Conservation (phyloP, 257 asterid species). For the Ilex aquifolium region DNA sequence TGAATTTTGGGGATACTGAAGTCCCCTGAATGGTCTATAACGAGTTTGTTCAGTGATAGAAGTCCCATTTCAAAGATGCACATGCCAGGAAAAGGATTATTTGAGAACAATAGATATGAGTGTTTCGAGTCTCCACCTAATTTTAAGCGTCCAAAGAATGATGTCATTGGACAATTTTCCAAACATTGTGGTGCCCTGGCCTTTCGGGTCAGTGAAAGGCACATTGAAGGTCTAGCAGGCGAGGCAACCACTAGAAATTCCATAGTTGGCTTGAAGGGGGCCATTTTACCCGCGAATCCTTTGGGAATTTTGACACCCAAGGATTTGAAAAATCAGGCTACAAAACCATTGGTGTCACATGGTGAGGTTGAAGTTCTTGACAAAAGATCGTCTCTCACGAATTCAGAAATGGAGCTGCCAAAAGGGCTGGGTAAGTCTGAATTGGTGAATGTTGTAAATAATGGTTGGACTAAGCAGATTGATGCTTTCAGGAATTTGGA, state of each 20-base stretch:
- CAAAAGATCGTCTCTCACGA: background rate
- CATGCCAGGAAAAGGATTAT: background rate
- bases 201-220: too few species aligned
- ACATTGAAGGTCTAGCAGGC: background rate
- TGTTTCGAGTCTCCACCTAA: background rate
- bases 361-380: conserved; percentile 4
- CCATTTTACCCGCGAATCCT: conserved; percentile 15
- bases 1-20: too few species aligned
- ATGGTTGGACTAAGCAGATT: too few species aligned
- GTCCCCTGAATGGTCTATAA: too few species aligned
- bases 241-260: background rate
- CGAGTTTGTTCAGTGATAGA: too few species aligned
- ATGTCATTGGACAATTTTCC: conserved; percentile 1
- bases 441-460: too few species aligned
- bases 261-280: background rate
- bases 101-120: background rate
- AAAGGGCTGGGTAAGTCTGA: too few species aligned
- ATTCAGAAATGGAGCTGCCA: background rate
- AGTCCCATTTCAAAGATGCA: conserved; percentile 2
- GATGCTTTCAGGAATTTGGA: too few species aligned
- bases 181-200: background rate
- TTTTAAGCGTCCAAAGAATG: conserved; percentile 13
- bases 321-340: background rate
- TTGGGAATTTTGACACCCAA: conserved; percentile 17
- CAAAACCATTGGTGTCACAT: background rate